These are phyloP conservation scores for Calycina herbarum DNA, from an alignment of 2,329 filamentous ascomycete species.

Conservation along the genomic window DNA sequence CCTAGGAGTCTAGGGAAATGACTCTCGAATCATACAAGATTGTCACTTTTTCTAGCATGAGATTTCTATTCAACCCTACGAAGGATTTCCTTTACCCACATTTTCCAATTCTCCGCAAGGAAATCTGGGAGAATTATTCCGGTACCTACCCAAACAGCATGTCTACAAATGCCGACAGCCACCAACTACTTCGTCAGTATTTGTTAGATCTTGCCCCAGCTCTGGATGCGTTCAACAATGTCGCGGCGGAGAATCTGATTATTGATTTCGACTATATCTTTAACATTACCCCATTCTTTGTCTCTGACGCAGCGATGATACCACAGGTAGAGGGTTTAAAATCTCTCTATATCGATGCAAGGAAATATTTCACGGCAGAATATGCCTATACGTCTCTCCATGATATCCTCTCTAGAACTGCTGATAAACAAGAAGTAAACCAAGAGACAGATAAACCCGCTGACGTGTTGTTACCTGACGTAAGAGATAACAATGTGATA, in stretches of 20 bases:
- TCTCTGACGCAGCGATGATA: neutral
- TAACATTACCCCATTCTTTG: neutral
- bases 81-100: slow-evolving; percentile 1
- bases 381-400: neutral
- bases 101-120: neutral
- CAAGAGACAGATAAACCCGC: neutral
- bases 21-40: neutral
- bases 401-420: neutral
- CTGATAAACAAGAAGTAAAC: neutral
- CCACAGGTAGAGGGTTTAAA: neutral
- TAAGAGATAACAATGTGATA: neutral
- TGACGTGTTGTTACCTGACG: neutral
- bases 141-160: neutral
- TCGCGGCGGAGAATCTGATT: neutral
- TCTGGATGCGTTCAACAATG: neutral
- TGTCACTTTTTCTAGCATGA: neutral
- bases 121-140: neutral
- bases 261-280: slow-evolving; percentile 1
- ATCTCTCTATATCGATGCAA: neutral
- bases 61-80: slow-evolving; percentile 1
- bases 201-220: neutral
- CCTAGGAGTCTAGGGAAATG: neutral
- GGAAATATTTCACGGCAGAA: neutral
- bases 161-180: neutral
- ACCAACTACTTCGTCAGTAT: neutral